A percentile compares a stretch with the other conserved stretches of the same genome.
phyloP scores from a whole-genome alignment of 345 rosid genomes.

The Eutrema japonicum region DNA sequence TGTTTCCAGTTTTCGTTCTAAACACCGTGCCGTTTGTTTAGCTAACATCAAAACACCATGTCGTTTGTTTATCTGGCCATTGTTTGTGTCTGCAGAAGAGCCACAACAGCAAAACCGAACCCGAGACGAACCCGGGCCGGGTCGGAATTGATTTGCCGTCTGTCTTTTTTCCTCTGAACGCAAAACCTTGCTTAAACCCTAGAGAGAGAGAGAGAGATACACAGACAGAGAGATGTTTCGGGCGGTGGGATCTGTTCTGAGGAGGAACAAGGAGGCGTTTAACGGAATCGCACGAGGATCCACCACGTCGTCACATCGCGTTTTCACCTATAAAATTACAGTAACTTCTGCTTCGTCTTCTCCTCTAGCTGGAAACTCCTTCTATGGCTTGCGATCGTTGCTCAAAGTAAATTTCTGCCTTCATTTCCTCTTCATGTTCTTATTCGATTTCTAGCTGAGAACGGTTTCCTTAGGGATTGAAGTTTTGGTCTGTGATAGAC shows the following conservation, averaged over 20 bases:
- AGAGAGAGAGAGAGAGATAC: neutral
- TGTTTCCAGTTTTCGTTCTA: constrained; percentile 9
- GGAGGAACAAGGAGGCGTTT: constrained; percentile 51
- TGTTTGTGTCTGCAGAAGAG: constrained; percentile 28
- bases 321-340: constrained; percentile 37
- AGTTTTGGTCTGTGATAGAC: neutral
- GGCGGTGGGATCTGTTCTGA: constrained; percentile 57
- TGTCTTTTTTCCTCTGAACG: neutral
- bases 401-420: constrained; percentile 41
- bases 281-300: constrained; percentile 42
- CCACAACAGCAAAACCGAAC: constrained; percentile 42
- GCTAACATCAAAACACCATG: neutral
- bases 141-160: constrained; percentile 23
- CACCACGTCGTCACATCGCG: constrained; percentile 41
- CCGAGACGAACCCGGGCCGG: constrained; percentile 20
- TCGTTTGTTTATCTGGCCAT: constrained; percentile 3
- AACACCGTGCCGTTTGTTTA: constrained; percentile 9
- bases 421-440: constrained; percentile 4
- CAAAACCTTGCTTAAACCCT: constrained; percentile 47
- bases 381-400: constrained; percentile 52
- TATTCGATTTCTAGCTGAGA: constrained; percentile 5
- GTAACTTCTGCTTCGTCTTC: constrained; percentile 44
- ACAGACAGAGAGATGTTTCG: constrained; percentile 50
- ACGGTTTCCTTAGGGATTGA: neutral
- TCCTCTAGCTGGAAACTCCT: constrained; percentile 45